Percentiles rank a stretch among this genome's conserved stretches.
These are phyloP conservation scores for Suillus hirtellus DNA, from an alignment of 768 basidiomycete species.

Conservation along the genomic window DNA sequence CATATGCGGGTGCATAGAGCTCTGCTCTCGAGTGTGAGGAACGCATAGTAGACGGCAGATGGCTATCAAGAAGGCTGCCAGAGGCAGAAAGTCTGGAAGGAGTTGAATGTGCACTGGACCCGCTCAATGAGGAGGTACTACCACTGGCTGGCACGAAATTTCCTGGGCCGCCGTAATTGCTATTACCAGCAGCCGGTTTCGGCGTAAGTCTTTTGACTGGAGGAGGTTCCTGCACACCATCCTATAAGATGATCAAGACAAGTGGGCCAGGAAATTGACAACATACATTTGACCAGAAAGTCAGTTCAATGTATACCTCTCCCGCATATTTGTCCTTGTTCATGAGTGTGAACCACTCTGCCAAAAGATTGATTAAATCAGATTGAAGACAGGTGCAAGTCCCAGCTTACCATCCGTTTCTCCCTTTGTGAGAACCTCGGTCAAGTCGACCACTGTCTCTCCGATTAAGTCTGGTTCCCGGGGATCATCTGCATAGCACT, in stretches of 20 bases:
- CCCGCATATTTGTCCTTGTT: slow-evolving; percentile 94
- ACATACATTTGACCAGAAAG: slow-evolving; percentile 92
- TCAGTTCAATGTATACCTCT: slow-evolving; percentile 94
- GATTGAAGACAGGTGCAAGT: slow-evolving; percentile 2
- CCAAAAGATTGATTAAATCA: slow-evolving; percentile 17
- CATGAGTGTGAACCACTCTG: slow-evolving; percentile 93
- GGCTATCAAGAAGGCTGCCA: slow-evolving; percentile 43
- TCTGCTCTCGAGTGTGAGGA: slow-evolving; percentile 65
- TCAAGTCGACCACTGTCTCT: slow-evolving; percentile 84
- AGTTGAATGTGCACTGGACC: slow-evolving; percentile 16
- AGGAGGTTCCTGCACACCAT: slow-evolving; percentile 62
- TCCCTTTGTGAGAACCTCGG: slow-evolving; percentile 89
- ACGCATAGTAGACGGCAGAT: slow-evolving; percentile 60
- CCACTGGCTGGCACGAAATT: slow-evolving; percentile 62
- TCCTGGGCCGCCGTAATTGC: slow-evolving; percentile 78
- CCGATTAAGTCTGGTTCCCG: slow-evolving; percentile 96
- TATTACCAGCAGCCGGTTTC: slow-evolving; percentile 51
- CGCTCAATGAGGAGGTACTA: slow-evolving; percentile 26
- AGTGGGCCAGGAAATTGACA: not conserved
- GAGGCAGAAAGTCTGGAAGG: slow-evolving; percentile 18
- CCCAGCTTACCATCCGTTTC: slow-evolving; percentile 86
- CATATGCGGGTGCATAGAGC: slow-evolving; percentile 76
- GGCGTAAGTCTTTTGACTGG: slow-evolving; percentile 66
- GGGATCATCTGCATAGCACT: slow-evolving; percentile 93
- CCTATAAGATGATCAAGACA: slow-evolving; percentile 10